Evolutionary conservation across 2,329 filamentous ascomycete genomes (phyloP), one percentile per base, ranked within the genome.

Genomic region (Colletotrichum sublineola): DNA sequence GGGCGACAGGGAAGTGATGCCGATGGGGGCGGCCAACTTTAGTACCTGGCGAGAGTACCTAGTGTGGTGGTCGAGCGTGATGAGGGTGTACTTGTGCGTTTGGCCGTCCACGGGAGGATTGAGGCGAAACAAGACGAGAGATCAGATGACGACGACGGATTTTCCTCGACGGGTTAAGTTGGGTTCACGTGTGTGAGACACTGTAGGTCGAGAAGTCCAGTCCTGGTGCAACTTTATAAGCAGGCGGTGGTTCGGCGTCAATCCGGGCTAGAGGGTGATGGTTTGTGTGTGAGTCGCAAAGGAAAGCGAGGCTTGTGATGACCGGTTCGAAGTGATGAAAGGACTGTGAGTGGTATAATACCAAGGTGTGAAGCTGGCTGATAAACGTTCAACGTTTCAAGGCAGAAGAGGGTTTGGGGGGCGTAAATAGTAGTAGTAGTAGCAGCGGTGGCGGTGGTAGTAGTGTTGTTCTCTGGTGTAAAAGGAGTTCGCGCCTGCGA

Each of bases 181-280:
- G 60, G 33, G 56, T 63, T 61, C 29, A n/a, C 31, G 46, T 50
- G 42, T 67, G 71, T 52, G 31, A 33, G 46, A 65, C 68, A 71
- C 62, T 52, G 44, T 46, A 40, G 56, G 66, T 57, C 14, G 63
- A 74, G 74, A 63, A 77, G 65, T 70, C 74, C 72, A 74, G 75
- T 75, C 73, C 57, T 57, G 46, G 55, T 1, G 50, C 52, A 63
- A 68, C 42, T 50, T 67, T 20, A 36, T 8, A 14, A 14, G 44
- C 9, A 42, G 57, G 62, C 57, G 44, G 57, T 52, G 15, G 15
- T 57, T 72, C 50, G 65, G 65, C 44, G 65, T 60, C 53, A 38
- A 64, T 72, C 58, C 58, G 69, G 58, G 11, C 33, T 29, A 72
- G 15, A 55, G 29, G 18, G 33, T 60, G 33, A 36, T 24, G 31